These are phyloP conservation scores for Keithomyces neogunnii DNA, from an alignment of 2,329 filamentous ascomycete genomes.

Conservation along the genomic window DNA sequence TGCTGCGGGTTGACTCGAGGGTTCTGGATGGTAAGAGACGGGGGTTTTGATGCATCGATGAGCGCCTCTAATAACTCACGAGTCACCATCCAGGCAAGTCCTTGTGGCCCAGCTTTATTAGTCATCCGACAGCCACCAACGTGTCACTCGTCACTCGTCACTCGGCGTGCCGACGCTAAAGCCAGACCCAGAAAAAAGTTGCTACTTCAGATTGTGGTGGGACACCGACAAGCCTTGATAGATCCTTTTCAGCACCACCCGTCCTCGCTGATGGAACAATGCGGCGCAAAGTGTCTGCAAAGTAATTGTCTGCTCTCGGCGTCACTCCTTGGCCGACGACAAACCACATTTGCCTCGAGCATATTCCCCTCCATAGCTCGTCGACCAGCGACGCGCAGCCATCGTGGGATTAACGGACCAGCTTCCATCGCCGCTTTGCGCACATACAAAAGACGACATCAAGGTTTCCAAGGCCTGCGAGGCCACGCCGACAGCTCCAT, in stretches of 20 bases:
- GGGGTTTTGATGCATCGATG: too few relatives aligned
- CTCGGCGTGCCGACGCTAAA: too few relatives aligned
- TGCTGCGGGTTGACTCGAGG: too few relatives aligned
- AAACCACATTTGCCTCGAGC: not conserved
- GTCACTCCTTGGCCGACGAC: not conserved
- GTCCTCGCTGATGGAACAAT: slow-evolving; percentile 6
- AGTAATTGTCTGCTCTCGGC: not conserved
- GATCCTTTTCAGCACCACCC: not conserved
- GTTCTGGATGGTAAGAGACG: too few relatives aligned
- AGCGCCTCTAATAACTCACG: too few relatives aligned
- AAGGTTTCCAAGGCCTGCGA: not conserved
- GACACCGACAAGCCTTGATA: not conserved
- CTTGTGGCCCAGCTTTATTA: too few relatives aligned
- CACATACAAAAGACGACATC: not conserved
- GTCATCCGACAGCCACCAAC: too few relatives aligned
- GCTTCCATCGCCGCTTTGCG: not conserved
- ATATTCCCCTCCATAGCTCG: not conserved
- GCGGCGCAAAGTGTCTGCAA: slow-evolving; percentile 2
- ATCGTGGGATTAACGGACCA: not conserved
- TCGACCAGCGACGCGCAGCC: not conserved
- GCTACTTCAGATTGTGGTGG: not conserved
- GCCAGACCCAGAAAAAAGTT: not conserved
- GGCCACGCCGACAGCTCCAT: slow-evolving; percentile 8
- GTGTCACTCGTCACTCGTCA: too few relatives aligned
- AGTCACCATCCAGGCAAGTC: too few relatives aligned